Evolutionary conservation across 2,329 filamentous ascomycete genomes (phyloP).

Genomic region (Chlorencoelia australis): DNA sequence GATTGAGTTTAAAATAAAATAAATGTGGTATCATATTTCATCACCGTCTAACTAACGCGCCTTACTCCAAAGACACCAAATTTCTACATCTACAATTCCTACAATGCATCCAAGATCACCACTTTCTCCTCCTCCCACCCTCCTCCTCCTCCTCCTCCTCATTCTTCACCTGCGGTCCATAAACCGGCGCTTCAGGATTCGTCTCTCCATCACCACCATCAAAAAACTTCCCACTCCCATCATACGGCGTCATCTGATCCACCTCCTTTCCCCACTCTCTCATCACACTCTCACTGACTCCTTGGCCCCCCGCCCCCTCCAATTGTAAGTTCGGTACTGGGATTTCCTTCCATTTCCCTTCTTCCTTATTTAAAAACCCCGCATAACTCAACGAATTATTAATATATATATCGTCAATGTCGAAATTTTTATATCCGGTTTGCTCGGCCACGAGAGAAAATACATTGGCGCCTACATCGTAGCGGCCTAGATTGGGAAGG

Average conservation of each 20-base stretch:
- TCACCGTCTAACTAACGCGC: too few species aligned
- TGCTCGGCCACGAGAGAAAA: constrained; percentile 23
- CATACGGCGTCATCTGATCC: constrained; percentile 32
- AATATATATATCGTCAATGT: constrained; percentile 27
- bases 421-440: constrained; percentile 21
- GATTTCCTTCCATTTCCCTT: constrained; percentile 24
- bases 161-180: constrained; percentile 26
- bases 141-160: constrained; percentile 5
- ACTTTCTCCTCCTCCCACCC: background rate
- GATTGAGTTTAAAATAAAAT: too few species aligned
- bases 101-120: constrained; percentile 3
- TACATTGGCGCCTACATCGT: constrained; percentile 33
- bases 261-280: constrained; percentile 25
- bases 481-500: constrained; percentile 33
- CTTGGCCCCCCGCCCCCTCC: constrained; percentile 33
- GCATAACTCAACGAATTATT: constrained; percentile 37
- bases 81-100: constrained; percentile 2
- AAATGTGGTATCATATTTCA: too few species aligned
- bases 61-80: background rate
- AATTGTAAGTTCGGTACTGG: constrained; percentile 35
- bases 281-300: constrained; percentile 28
- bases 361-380: constrained; percentile 31
- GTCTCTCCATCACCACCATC: constrained; percentile 30
- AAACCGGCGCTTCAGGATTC: constrained; percentile 29
- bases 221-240: constrained; percentile 34